Evolutionary conservation across 2,329 filamentous ascomycete genomes (phyloP).

Genomic region (Pseudohalonectria lignicola): DNA sequence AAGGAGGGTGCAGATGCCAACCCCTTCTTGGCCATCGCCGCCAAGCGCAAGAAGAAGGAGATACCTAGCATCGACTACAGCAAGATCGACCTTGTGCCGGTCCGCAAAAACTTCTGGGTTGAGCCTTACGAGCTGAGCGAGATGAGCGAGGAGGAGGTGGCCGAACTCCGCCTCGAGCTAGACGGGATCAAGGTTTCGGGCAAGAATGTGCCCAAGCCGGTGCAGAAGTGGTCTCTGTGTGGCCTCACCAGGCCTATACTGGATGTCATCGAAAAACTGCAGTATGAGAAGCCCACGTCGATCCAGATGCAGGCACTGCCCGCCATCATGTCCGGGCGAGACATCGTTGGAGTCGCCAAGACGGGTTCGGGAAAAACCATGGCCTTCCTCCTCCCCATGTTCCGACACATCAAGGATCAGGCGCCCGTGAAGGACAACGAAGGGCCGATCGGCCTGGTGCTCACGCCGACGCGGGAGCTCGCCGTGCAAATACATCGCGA

Average conservation of each 20-base stretch:
- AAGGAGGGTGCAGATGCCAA: constrained; percentile 35
- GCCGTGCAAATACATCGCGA: constrained; percentile 90
- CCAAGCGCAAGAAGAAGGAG: constrained; percentile 84
- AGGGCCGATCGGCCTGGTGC: constrained; percentile 77
- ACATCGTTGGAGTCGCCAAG: constrained; percentile 94
- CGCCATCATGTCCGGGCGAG: constrained; percentile 88
- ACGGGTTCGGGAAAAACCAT: constrained; percentile 97
- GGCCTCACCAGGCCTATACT: constrained; percentile 79
- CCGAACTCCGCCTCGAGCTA: constrained; percentile 71
- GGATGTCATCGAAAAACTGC: constrained; percentile 70
- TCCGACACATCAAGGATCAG: constrained; percentile 95
- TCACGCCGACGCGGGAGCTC: constrained; percentile 90
- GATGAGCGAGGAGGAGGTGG: constrained; percentile 76
- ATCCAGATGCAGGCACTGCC: constrained; percentile 95
- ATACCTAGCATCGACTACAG: constrained; percentile 79
- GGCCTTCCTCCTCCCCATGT: constrained; percentile 93
- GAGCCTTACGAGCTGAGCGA: constrained; percentile 76
- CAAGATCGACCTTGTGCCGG: constrained; percentile 74
- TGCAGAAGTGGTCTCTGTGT: constrained; percentile 94
- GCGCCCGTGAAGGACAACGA: constrained; percentile 70
- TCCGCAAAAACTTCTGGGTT: constrained; percentile 91
- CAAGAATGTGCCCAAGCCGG: constrained; percentile 80
- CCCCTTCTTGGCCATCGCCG: constrained; percentile 40
- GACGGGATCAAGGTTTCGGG: constrained; percentile 93
- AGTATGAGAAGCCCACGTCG: constrained; percentile 80